Evolutionary conservation across 1,284 basidiomycete genomes (phyloP).

Genomic region (Moesziomyces antarcticus): DNA sequence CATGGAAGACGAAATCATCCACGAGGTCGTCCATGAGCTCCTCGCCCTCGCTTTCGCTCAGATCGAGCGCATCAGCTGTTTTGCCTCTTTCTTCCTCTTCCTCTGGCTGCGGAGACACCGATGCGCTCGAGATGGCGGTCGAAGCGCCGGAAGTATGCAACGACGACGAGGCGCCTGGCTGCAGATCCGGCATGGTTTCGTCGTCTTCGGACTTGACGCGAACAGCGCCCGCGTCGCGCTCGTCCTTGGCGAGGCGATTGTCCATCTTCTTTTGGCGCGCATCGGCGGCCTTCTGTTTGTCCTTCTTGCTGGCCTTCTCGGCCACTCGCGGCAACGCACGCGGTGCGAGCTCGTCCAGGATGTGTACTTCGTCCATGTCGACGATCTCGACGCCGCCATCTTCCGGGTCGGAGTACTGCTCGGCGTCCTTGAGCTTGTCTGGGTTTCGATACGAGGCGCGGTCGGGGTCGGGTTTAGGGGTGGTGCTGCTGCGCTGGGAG

Average conservation of each 20-base stretch:
- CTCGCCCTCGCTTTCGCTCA: conserved; percentile 86
- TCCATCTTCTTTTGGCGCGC: conserved; percentile 69
- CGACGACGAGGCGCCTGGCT: conserved; percentile 1
- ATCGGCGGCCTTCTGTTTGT: conserved; percentile 66
- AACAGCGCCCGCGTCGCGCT: conserved; percentile 17
- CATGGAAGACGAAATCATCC: conserved; percentile 75
- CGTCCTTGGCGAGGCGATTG: conserved; percentile 36
- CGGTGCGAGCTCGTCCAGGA: conserved; percentile 89
- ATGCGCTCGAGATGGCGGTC: conserved; percentile 18
- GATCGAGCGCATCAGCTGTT: conserved; percentile 78
- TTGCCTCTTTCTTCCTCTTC: conserved; percentile 70
- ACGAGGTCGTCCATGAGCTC: conserved; percentile 85
- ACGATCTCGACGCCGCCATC: conserved; percentile 69
- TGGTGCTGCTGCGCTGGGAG: conserved; percentile 5
- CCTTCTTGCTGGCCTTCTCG: conserved; percentile 59
- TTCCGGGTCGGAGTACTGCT: conserved; percentile 48
- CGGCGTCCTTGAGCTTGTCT: conserved; percentile 49
- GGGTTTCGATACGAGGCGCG: conserved; percentile 46
- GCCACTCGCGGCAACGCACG: conserved; percentile 75
- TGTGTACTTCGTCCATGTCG: conserved; percentile 83
- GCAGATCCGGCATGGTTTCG: conserved; percentile 22
- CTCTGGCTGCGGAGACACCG: conserved; percentile 27
- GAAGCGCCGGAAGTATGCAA: conserved; percentile 1
- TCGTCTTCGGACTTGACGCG: conserved; percentile 48
- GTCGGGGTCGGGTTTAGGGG: conserved; percentile 36